Conservation (phyloP, 495 filamentous ascomycete genomes). For the Aspergillus incahuasiensis region DNA sequence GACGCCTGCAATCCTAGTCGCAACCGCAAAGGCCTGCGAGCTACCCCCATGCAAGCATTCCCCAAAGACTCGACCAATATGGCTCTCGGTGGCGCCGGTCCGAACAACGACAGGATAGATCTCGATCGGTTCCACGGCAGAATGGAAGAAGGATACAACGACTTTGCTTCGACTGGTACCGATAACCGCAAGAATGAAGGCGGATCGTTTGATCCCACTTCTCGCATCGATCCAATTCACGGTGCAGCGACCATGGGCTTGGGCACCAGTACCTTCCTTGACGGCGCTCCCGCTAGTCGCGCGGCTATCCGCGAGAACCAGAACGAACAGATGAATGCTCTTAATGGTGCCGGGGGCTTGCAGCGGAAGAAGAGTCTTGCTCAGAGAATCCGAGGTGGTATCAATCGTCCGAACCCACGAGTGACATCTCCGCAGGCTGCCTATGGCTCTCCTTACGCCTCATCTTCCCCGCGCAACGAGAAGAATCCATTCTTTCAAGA, state of each 20-base stretch:
- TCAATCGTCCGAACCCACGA: constrained; percentile 47
- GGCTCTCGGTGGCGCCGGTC: constrained; percentile 81
- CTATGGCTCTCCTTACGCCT: constrained; percentile 25
- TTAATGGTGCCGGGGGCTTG: constrained; percentile 51
- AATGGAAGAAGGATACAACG: constrained; percentile 77
- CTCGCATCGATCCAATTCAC: constrained; percentile 64
- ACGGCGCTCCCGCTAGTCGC: constrained; percentile 85
- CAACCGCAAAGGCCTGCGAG: constrained; percentile 76
- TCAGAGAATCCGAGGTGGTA: constrained; percentile 73
- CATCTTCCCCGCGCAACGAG: constrained; percentile 43
- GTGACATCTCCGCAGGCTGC: constrained; percentile 52
- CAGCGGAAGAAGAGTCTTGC: constrained; percentile 90
- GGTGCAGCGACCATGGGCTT: constrained; percentile 80
- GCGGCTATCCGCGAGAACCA: constrained; percentile 55
- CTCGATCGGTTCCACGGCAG: constrained; percentile 77
- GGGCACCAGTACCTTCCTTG: constrained; percentile 92
- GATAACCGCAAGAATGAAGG: constrained; percentile 39
- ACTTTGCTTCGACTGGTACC: constrained; percentile 54
- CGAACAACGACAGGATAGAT: constrained; percentile 75
- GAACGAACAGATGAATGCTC: constrained; percentile 23
- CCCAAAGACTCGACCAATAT: constrained; percentile 89
- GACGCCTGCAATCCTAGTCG: constrained; percentile 96
- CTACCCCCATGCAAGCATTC: constrained; percentile 96
- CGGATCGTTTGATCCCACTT: constrained; percentile 53
- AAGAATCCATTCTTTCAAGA: constrained; percentile 87